These are phyloP conservation scores for Nakaseomyces glabratus DNA, from an alignment of 1,139 yeast species.

Conservation along the genomic window DNA sequence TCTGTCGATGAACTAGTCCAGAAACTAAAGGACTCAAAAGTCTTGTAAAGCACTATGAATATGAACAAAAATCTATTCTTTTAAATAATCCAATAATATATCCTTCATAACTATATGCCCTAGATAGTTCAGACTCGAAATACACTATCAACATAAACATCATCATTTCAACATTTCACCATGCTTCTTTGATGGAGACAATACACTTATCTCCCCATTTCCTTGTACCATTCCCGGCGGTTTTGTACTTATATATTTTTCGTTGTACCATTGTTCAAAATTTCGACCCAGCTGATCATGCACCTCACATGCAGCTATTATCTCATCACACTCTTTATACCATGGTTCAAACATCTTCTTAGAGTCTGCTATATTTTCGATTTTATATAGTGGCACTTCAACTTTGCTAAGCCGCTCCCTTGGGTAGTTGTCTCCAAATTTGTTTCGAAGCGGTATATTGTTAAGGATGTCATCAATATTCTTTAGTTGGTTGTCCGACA, in stretches of 20 bases:
- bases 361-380: slow-evolving; percentile 17
- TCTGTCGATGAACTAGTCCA: slow-evolving; percentile 73
- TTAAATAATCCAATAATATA: no score
- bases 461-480: slow-evolving; percentile 19
- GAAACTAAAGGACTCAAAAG: slow-evolving; percentile 66
- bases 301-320: slow-evolving; percentile 8
- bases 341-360: slow-evolving; percentile 25
- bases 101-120: no score
- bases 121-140: no score
- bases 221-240: slow-evolving; percentile 27
- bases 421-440: slow-evolving; percentile 20
- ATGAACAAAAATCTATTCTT: no score
- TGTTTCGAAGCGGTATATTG: slow-evolving; percentile 20
- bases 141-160: not conserved
- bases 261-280: slow-evolving; percentile 25
- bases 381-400: slow-evolving; percentile 16
- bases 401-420: slow-evolving; percentile 12
- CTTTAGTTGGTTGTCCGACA: slow-evolving; percentile 1
- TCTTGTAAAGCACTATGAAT: slow-evolving; percentile 31
- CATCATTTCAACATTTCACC: not conserved
- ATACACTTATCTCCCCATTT: slow-evolving; percentile 8
- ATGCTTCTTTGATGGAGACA: slow-evolving; percentile 21
- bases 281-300: slow-evolving; percentile 12
- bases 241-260: slow-evolving; percentile 20
- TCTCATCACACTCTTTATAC: slow-evolving; percentile 21